phyloP scores from a whole-genome alignment of 441 rosid species.

The Erodium chrysanthum region DNA sequence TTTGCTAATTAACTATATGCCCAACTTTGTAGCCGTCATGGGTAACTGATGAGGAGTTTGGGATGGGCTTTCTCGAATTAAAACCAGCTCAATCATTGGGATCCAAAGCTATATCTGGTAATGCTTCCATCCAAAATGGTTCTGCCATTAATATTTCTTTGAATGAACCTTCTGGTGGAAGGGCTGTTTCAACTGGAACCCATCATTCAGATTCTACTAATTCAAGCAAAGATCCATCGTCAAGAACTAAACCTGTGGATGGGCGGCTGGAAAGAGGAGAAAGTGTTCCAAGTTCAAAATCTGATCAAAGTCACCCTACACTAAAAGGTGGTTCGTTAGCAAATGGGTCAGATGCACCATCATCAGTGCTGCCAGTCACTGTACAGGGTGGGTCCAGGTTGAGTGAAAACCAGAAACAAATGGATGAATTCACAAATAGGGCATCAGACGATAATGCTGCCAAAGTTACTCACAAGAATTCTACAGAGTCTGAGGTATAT shows the following conservation, averaged over 20 bases:
- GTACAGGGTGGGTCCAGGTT: slow-evolving; percentile 34
- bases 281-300: slow-evolving; percentile 33
- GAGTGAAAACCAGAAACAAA: slow-evolving; percentile 45
- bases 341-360: slow-evolving; percentile 49
- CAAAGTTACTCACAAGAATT: slow-evolving; percentile 42
- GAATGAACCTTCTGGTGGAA: slow-evolving; percentile 48
- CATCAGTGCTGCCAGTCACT: slow-evolving; percentile 28
- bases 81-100: slow-evolving; percentile 60
- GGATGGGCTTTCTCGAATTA: slow-evolving; percentile 93
- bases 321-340: slow-evolving; percentile 43
- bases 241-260: slow-evolving; percentile 55
- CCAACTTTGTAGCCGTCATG: slow-evolving; percentile 63
- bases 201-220: slow-evolving; percentile 56
- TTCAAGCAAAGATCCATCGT: slow-evolving; percentile 48
- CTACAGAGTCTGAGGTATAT: slow-evolving; percentile 55
- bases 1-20: not conserved
- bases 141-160: slow-evolving; percentile 40
- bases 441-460: slow-evolving; percentile 38
- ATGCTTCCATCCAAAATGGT: slow-evolving; percentile 34
- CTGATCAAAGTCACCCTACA: slow-evolving; percentile 57
- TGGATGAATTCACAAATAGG: slow-evolving; percentile 43
- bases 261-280: slow-evolving; percentile 64
- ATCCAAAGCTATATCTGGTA: slow-evolving; percentile 33
- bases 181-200: slow-evolving; percentile 25
- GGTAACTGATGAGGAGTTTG: slow-evolving; percentile 99